Conservation (phyloP, 2,329 filamentous ascomycete species). For the Alternaria sp. region DNA sequence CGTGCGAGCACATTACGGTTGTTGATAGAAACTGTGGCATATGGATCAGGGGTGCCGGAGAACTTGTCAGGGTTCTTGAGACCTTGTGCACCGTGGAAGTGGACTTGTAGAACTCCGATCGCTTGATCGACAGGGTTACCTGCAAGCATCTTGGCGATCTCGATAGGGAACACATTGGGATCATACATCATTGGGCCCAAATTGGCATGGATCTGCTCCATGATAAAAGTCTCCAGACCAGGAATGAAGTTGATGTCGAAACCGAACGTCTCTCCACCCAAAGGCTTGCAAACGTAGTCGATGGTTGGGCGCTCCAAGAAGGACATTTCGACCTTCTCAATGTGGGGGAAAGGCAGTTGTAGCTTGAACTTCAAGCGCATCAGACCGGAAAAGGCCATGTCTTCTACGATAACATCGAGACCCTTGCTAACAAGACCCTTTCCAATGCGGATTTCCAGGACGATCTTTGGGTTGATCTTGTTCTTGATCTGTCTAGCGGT, state of each 20-base stretch:
- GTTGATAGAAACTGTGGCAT: conserved; percentile 85
- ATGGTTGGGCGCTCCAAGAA: conserved; percentile 90
- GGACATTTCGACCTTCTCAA: conserved; percentile 93
- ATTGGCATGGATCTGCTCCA: conserved; percentile 94
- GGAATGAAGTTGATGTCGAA: conserved; percentile 99
- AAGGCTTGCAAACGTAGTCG: conserved; percentile 97
- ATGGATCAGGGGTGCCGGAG: conserved; percentile 89
- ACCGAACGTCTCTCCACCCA: conserved; percentile 93
- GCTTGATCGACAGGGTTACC: conserved; percentile 94
- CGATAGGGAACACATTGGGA: conserved; percentile 97
- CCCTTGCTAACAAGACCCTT: conserved; percentile 98
- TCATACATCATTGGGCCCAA: conserved; percentile 97
- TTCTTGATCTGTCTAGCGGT: conserved; percentile 89
- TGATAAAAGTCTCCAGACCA: conserved; percentile 90
- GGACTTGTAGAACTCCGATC: conserved; percentile 91
- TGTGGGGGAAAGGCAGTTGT: conserved; percentile 92
- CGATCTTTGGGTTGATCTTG: conserved; percentile 96
- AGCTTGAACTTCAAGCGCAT: conserved; percentile 99
- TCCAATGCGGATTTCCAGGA: conserved; percentile 91
- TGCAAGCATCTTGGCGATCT: conserved; percentile 97
- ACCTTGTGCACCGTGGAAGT: conserved; percentile 87
- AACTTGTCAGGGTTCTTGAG: conserved; percentile 97
- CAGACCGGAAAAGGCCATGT: conserved; percentile 94
- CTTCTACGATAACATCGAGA: conserved; percentile 95
- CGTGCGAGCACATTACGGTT: conserved; percentile 80